Evolutionary conservation across 2,329 filamentous ascomycete genomes (phyloP).

Genomic region (Botryotinia narcissicola): DNA sequence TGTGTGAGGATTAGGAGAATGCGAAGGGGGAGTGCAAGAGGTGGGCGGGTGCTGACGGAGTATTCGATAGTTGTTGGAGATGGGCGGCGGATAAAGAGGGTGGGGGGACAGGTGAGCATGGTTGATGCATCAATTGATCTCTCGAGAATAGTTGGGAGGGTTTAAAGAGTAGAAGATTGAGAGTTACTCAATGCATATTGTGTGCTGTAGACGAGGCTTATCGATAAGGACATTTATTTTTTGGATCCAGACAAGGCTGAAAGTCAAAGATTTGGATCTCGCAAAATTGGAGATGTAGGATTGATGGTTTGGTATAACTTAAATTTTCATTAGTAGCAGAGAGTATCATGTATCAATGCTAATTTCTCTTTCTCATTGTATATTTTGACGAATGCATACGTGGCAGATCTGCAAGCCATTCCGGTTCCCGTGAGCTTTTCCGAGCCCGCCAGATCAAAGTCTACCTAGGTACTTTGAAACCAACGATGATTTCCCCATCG

Average conservation of each 20-base stretch:
- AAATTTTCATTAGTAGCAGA: not conserved
- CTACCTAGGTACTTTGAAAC: not conserved
- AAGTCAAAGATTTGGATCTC: not conserved
- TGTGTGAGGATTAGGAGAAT: slow-evolving; percentile 47
- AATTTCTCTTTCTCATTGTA: not conserved
- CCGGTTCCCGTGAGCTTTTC: not conserved
- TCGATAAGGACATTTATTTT: slow-evolving; percentile 14
- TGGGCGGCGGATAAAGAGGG: slow-evolving; percentile 63
- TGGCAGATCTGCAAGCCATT: slow-evolving; percentile 15
- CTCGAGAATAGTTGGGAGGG: not conserved
- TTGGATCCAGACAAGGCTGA: not conserved
- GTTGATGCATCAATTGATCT: slow-evolving; percentile 21
- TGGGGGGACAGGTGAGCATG: slow-evolving; percentile 62
- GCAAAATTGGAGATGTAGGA: not conserved
- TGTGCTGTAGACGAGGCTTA: slow-evolving; percentile 9
- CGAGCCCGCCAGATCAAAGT: not conserved
- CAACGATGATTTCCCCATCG: not conserved
- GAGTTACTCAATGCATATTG: not conserved
- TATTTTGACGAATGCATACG: slow-evolving; percentile 11
- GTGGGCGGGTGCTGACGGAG: slow-evolving; percentile 79
- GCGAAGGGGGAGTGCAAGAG: slow-evolving; percentile 48
- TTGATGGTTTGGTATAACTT: not conserved
- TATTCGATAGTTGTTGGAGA: slow-evolving; percentile 90
- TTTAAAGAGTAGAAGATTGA: not conserved
- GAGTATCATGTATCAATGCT: not conserved